Evolutionary conservation across 495 filamentous ascomycete species (phyloP).

Genomic region (Neurospora terricola): DNA sequence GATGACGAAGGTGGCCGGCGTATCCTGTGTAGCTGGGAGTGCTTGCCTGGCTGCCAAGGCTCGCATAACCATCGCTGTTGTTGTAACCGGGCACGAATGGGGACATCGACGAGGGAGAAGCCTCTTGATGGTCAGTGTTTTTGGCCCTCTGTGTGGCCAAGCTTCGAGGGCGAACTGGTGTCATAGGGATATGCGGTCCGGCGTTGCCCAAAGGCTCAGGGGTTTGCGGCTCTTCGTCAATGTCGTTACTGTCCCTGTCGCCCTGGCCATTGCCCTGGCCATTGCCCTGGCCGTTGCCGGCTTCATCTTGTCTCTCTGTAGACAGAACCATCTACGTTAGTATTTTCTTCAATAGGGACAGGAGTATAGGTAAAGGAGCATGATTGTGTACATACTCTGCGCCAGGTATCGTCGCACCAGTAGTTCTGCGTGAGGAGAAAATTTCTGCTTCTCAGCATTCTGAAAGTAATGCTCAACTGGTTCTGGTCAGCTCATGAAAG

Average conservation of each 20-base stretch:
- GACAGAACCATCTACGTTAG: neutral
- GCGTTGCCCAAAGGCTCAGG: neutral
- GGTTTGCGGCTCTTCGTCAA: neutral
- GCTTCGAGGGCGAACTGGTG: neutral
- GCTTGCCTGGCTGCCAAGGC: neutral
- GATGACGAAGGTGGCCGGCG: neutral
- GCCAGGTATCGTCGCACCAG: conserved; percentile 19
- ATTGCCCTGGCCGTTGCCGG: neutral
- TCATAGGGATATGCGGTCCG: neutral
- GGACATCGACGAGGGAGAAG: neutral
- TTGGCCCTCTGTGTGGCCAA: neutral
- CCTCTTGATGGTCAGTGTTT: neutral
- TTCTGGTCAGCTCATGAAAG: conserved; percentile 6
- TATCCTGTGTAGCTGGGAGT: neutral
- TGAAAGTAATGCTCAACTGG: conserved; percentile 40
- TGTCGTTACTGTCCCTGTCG: neutral
- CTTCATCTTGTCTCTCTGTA: neutral
- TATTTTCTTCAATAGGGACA: neutral
- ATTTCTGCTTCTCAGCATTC: conserved; percentile 21
- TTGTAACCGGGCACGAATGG: neutral
- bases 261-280: neutral
- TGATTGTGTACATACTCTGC: neutral
- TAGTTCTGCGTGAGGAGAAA: conserved; percentile 21
- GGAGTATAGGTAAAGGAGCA: neutral
- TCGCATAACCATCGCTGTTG: neutral